phyloP scores from a whole-genome alignment of 306 rosid species.

The Cicer arietinum region DNA sequence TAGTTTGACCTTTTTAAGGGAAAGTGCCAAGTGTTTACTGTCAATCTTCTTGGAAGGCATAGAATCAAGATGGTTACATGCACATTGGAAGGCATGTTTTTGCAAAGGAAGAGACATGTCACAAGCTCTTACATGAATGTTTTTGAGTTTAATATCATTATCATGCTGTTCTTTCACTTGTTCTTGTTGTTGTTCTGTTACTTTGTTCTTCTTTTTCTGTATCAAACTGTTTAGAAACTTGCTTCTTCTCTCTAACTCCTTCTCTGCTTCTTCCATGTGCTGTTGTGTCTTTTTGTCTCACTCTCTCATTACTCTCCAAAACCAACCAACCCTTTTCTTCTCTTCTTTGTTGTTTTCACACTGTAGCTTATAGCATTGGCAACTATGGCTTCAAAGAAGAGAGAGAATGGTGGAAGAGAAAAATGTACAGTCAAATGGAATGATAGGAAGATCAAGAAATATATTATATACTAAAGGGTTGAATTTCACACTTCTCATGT shows the following conservation, averaged over 20 bases:
- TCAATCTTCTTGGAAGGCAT: constrained; percentile 75
- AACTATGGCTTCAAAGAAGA: constrained; percentile 34
- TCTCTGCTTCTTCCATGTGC: constrained; percentile 78
- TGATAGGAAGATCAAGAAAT: constrained; percentile 11
- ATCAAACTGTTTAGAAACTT: constrained; percentile 79
- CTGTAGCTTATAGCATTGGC: constrained; percentile 25
- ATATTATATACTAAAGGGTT: constrained; percentile 7
- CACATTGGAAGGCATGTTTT: constrained; percentile 72
- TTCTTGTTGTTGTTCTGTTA: constrained; percentile 57
- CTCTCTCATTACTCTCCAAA: constrained; percentile 49
- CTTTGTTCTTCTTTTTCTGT: constrained; percentile 85
- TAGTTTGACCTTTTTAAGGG: constrained; percentile 73
- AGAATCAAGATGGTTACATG: constrained; percentile 73
- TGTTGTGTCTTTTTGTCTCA: constrained; percentile 18
- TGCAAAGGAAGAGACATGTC: constrained; percentile 83
- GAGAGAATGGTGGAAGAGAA: background rate
- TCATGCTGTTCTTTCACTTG: background rate
- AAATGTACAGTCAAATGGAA: background rate
- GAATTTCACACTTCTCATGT: background rate
- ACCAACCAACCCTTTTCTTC: constrained; percentile 27
- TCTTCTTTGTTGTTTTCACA: background rate
- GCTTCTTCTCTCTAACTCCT: constrained; percentile 87
- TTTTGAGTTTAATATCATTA: constrained; percentile 49
- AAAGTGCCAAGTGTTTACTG: constrained; percentile 75
- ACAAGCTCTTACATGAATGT: constrained; percentile 72